Conservation (phyloP, 345 rosid genomes). For the Citropsis articulata region DNA sequence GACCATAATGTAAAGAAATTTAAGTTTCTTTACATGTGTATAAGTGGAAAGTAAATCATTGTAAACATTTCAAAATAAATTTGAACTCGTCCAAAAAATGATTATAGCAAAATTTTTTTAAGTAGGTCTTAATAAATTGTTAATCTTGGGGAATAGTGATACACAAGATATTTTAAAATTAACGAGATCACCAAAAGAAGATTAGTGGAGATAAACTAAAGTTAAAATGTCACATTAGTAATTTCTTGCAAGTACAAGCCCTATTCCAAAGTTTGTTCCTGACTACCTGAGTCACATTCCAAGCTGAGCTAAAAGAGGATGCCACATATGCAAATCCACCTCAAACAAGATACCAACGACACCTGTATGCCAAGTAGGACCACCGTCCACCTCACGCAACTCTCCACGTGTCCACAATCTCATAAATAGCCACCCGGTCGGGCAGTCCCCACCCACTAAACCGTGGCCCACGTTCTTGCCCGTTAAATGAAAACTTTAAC, state of each 20-base stretch:
- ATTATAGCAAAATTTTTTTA: too few species aligned
- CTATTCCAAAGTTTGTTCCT: background rate
- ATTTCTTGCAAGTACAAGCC: background rate
- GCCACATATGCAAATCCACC: background rate
- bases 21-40: too few species aligned
- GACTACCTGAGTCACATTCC: background rate
- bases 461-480: conserved; percentile 5
- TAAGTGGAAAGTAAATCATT: too few species aligned
- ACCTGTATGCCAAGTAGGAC: conserved; percentile 30
- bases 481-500: conserved; percentile 6
- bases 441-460: background rate
- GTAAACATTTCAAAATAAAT: too few species aligned
- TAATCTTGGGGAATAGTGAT: too few species aligned
- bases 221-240: background rate
- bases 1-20: too few species aligned
- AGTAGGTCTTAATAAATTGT: too few species aligned
- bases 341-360: conserved; percentile 7
- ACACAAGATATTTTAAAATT: too few species aligned
- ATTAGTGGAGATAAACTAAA: background rate
- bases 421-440: conserved; percentile 12
- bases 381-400: background rate
- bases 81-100: too few species aligned
- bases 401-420: conserved; percentile 18
- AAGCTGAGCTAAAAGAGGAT: background rate
- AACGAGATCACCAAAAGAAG: background rate